phyloP scores from a whole-genome alignment of 2,329 filamentous ascomycete species.

The Colletotrichum liriopes region DNA sequence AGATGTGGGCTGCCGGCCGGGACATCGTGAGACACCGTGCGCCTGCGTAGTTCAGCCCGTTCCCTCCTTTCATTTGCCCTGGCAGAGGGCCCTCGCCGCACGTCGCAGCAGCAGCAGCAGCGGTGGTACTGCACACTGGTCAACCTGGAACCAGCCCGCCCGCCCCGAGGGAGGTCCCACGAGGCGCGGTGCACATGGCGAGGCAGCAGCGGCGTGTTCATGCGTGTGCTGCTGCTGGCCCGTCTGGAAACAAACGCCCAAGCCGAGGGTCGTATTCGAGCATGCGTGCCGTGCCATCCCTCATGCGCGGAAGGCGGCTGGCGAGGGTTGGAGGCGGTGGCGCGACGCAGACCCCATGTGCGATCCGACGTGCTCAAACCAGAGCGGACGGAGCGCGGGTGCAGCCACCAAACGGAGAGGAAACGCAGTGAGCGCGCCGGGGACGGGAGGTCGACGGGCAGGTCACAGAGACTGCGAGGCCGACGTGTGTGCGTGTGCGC shows the following conservation, averaged over 20 bases:
- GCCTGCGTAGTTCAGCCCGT: neutral
- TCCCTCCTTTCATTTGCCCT: neutral
- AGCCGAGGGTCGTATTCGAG: neutral
- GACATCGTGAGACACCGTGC: slow-evolving; percentile 14
- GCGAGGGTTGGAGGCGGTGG: slow-evolving; percentile 3
- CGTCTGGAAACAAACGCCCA: neutral
- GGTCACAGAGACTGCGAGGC: neutral
- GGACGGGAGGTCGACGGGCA: neutral
- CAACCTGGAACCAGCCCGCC: neutral
- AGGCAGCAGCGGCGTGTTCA: neutral
- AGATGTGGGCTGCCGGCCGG: slow-evolving; percentile 29
- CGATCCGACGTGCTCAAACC: slow-evolving; percentile 16
- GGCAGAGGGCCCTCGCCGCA: neutral
- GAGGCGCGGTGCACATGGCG: neutral
- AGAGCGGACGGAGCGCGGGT: slow-evolving; percentile 3
- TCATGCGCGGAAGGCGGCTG: slow-evolving; percentile 5
- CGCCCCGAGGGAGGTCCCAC: too few relatives aligned
- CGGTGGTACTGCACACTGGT: neutral
- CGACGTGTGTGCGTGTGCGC: neutral
- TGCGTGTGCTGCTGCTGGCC: neutral
- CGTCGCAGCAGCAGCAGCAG: neutral
- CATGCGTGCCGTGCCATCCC: neutral
- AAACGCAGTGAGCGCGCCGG: slow-evolving; percentile 3
- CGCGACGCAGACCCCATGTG: neutral
- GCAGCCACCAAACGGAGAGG: slow-evolving; percentile 12